Evolutionary conservation across 202 grass and related monocot species (phyloP).

Genomic region (Dendrocalamus latiflorus): DNA sequence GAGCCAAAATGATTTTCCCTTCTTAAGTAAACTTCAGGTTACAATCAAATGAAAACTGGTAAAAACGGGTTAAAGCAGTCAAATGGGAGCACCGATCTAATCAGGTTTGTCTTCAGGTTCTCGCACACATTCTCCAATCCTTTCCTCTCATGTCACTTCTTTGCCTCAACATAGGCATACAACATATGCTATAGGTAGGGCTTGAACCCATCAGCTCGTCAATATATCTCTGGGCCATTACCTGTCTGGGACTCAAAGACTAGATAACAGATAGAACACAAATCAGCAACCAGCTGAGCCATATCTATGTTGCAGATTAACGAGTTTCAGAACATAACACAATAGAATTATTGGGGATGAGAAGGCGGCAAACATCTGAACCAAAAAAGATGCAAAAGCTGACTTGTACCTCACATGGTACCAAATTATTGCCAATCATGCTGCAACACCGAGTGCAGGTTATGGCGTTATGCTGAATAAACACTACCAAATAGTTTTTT

Average conservation of each 20-base stretch:
- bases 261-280: not conserved
- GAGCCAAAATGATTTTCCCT: not conserved
- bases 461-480: not conserved
- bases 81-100: slow-evolving; percentile 9
- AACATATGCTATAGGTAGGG: not conserved
- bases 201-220: too few species aligned
- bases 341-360: not conserved
- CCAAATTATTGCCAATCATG: not conserved
- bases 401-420: not conserved
- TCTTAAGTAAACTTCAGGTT: not conserved
- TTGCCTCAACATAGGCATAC: slow-evolving; percentile 20
- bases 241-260: not conserved
- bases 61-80: not conserved
- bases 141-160: slow-evolving; percentile 25
- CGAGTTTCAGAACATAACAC: not conserved
- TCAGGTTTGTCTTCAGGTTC: slow-evolving; percentile 22
- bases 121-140: not conserved
- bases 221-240: too few species aligned
- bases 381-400: not conserved
- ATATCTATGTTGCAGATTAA: not conserved
- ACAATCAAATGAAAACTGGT: not conserved
- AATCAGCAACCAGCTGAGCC: not conserved
- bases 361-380: not conserved
- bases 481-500: not conserved
- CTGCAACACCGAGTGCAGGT: not conserved